Evolutionary conservation across 768 basidiomycete species (phyloP), one percentile per base, ranked within the genome.

Genomic region (Suillus occidentalis): DNA sequence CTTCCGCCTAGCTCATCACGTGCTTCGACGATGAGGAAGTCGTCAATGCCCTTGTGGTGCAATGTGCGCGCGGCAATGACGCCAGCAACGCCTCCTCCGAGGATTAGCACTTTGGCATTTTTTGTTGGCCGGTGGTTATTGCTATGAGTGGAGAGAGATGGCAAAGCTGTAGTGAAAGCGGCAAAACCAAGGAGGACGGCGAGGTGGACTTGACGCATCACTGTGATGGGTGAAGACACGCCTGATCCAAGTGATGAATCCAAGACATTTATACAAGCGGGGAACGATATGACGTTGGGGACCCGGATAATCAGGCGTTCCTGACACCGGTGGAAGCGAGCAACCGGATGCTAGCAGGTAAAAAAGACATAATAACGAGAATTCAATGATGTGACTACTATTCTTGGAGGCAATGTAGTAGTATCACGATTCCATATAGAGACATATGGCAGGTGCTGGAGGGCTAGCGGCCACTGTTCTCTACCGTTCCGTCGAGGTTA

Each of bases 1-100:
- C 89, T 81, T 34, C 89, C 89, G 3, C 89, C 89, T 0, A 90
- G 79, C 69, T 84, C 83, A 25, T 71, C 63, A n/a, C 83, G 79
- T 1, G 82, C 89, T 63, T 90, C 89, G 25, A 90, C 70, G 56
- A 91, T 79, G 62, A 87, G 71, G 69, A 87, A 89, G 69, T 87
- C 79, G n/a, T 81, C 66, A 67, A 89, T 80, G 6, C 85, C 85
- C 28, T 80, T 75, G 56, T 82, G 73, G 55, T 87, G 80, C 9
- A 89, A 77, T 0, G 87, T 84, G 36, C 84, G 82, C 14, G 89
- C 89, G 12, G 88, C 87, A 42, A 87, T 86, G 22, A 89, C 76
- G 12, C 89, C 89, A 6, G 89, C 76, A 47, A 89, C 82, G 10
- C 89, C 89, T 39, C 87, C 88, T 6, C 89, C 89, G 31, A 89